These are phyloP conservation scores for Trichocladium uniseriatum DNA, from an alignment of 495 filamentous ascomycete species.

Conservation along the genomic window DNA sequence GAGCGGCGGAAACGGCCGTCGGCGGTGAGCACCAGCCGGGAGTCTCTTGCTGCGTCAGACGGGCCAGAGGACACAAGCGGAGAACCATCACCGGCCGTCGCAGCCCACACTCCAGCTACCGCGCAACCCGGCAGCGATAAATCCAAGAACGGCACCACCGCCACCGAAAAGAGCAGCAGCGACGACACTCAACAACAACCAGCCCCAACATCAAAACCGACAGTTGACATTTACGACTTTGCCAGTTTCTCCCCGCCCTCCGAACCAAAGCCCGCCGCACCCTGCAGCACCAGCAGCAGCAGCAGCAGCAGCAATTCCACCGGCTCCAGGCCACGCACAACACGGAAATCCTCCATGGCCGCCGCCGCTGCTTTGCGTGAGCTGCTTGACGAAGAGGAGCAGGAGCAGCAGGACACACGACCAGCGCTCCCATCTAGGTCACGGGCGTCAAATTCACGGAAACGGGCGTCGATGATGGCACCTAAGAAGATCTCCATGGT, in stretches of 20 bases:
- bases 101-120: background rate
- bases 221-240: constrained; percentile 32
- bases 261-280: constrained; percentile 1
- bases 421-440: constrained; percentile 3
- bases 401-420: constrained; percentile 2
- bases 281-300: background rate
- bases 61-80: background rate
- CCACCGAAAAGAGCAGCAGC: background rate
- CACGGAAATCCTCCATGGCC: constrained; percentile 16
- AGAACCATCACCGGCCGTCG: background rate
- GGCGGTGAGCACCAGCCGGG: constrained; percentile 1
- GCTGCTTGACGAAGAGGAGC: constrained; percentile 10
- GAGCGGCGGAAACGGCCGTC: constrained; percentile 27
- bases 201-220: background rate
- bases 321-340: background rate
- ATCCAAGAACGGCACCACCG: background rate
- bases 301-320: background rate
- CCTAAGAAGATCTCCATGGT: constrained; percentile 17
- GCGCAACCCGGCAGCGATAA: background rate
- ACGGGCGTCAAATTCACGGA: constrained; percentile 23
- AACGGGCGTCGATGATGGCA: constrained; percentile 34
- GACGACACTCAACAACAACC: background rate
- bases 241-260: constrained; percentile 20
- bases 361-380: constrained; percentile 11
- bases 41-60: background rate